phyloP scores from a whole-genome alignment of 179 eudicot genomes.

The Actinidia arguta region DNA sequence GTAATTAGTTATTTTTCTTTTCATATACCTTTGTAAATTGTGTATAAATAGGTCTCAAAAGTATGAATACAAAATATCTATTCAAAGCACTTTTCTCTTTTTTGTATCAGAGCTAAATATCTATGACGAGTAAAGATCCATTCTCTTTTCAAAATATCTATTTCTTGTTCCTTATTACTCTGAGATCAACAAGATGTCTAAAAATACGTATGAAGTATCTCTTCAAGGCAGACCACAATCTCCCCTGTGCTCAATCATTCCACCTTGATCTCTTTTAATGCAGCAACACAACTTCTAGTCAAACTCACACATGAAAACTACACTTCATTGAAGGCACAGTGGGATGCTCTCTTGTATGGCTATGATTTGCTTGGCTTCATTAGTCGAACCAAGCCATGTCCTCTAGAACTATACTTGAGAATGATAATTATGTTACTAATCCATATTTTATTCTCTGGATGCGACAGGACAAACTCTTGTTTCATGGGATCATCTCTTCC shows the following conservation, averaged over 20 bases:
- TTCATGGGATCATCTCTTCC: conserved; percentile 5
- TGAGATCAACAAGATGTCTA: not conserved
- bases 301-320: conserved; percentile 5
- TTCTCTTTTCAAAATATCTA: too few species aligned
- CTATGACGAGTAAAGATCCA: conserved; percentile 6
- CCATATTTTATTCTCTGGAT: not conserved
- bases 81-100: not conserved
- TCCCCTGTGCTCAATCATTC: not conserved
- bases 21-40: not conserved
- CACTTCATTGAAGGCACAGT: not conserved
- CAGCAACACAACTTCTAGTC: not conserved
- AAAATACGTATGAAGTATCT: not conserved
- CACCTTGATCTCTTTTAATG: too few species aligned
- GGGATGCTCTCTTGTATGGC: not conserved
- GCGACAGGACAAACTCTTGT: not conserved
- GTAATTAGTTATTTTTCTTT: too few species aligned
- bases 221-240: not conserved
- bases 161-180: not conserved
- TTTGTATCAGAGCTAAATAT: conserved; percentile 12
- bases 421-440: not conserved
- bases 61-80: not conserved
- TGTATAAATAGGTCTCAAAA: not conserved
- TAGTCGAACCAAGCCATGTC: not conserved
- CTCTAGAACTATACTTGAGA: not conserved
- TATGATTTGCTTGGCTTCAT: not conserved